These are phyloP conservation scores for Populus hybrid DNA, from an alignment of 441 rosid genomes.

Conservation along the genomic window DNA sequence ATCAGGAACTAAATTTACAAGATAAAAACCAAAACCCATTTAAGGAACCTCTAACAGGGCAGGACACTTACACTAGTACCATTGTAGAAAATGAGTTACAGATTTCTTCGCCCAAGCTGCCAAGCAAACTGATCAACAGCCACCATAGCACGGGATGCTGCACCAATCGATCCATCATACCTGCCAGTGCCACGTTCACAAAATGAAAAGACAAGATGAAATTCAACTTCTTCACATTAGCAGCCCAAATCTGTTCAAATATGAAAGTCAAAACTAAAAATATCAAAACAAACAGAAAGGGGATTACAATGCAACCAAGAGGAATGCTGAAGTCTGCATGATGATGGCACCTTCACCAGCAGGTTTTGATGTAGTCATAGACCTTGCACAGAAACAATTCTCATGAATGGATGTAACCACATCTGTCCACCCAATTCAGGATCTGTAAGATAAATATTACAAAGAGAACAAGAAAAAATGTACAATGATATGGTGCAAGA, in stretches of 20 bases:
- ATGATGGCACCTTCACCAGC: constrained; percentile 83
- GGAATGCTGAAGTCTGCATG: constrained; percentile 59
- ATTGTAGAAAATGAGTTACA: constrained; percentile 23
- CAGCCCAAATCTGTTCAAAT: background rate
- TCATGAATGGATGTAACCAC: constrained; percentile 70
- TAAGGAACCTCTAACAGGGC: background rate
- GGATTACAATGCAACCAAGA: constrained; percentile 74
- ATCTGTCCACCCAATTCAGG: constrained; percentile 42
- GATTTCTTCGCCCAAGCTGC: constrained; percentile 56
- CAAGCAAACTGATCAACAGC: constrained; percentile 67
- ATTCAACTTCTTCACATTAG: background rate
- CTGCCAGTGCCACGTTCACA: constrained; percentile 28
- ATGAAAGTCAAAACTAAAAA: background rate
- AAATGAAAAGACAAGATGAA: background rate
- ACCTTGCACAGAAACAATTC: constrained; percentile 81
- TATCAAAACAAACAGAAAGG: background rate
- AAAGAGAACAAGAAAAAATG: background rate
- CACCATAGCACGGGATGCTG: constrained; percentile 70
- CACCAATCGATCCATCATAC: constrained; percentile 75
- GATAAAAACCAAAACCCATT: background rate
- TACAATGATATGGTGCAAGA: background rate
- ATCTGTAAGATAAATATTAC: constrained; percentile 4
- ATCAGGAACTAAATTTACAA: background rate
- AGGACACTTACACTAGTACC: background rate
- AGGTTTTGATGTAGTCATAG: constrained; percentile 54